Evolutionary conservation across 257 asterid species (phyloP), one percentile per base, ranked within the genome.

Genomic region (Gentiana dahurica): DNA sequence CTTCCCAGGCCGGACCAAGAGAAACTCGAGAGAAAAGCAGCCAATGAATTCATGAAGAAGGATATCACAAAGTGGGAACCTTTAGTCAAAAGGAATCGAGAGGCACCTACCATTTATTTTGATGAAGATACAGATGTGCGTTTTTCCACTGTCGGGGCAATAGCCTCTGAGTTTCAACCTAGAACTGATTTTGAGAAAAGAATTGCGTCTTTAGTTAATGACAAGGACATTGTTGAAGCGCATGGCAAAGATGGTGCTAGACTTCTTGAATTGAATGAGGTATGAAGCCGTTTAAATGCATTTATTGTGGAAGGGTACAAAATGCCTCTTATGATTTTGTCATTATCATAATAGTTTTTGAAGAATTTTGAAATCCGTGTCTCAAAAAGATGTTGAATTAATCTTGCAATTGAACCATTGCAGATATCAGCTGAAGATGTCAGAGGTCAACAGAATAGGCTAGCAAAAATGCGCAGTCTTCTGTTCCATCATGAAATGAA

Each of bases 261-360:
- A 68, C 92, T 87, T 75, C 94, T 91, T 70, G 97, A 91, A 75
- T 68, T 87, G 64, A 91, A 91, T 71, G 77, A 91, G 95, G 98
- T 85, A 76, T 49, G 59, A 49, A 45, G 53, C 49, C 51, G 10
- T 44, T 45, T 43, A 38, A 49, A 48, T 39, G 3, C 32, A 51
- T 52, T 7, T 54, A 24, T 24, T 24, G 24, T 24, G 24, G 24
- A 24, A 24, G 24, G 24, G 24, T 24, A 24, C 24, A 24, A 24
- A 24, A 24, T 24, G 24, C 24, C 24, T 24, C 24, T 24, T 24
- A 24, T 24, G 24, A 24, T 24, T 24, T 24, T 24, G 24, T 24
- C 24, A 24, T 24, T 24, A 24, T 24, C 24, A 24, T 24, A 24
- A 24, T 5, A 41, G 9, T 5, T 41, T 41, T 41, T 41, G 46